Evolutionary conservation across 148 eudicot species (phyloP).

Genomic region (Rhododendron ferrugineum): DNA sequence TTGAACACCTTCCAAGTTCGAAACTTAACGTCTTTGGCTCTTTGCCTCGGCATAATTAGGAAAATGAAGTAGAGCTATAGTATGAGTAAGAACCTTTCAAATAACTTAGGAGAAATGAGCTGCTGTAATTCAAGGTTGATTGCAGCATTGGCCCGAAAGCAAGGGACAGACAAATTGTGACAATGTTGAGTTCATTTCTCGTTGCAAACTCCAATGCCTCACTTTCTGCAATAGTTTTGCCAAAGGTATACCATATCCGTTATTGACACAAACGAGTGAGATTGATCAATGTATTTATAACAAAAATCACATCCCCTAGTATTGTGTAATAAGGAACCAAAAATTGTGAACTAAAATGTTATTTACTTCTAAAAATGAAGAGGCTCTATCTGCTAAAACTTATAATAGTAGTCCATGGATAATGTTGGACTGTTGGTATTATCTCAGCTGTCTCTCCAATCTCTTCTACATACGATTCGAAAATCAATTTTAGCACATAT

Average conservation of each 20-base stretch:
- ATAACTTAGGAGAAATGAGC: slow-evolving; percentile 8
- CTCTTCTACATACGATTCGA: neutral
- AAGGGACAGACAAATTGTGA: slow-evolving; percentile 14
- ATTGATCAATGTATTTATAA: neutral
- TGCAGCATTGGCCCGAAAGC: slow-evolving; percentile 14
- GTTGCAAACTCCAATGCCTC: slow-evolving; percentile 18
- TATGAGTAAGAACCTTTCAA: neutral
- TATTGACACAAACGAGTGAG: neutral
- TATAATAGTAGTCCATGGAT: neutral
- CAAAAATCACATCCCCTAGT: neutral
- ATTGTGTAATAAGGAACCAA: neutral
- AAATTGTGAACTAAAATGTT: neutral
- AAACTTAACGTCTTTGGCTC: neutral
- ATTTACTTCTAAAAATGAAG: neutral
- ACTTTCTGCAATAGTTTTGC: slow-evolving; percentile 8
- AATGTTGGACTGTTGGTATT: neutral
- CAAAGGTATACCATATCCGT: slow-evolving; percentile 9
- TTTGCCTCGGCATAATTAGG: neutral
- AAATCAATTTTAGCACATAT: neutral
- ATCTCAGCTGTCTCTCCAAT: neutral
- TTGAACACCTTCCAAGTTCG: neutral
- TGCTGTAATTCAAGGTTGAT: slow-evolving; percentile 3
- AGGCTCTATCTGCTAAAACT: neutral
- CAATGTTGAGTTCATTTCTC: slow-evolving; percentile 12
- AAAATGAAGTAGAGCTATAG: neutral